Evolutionary conservation across 1,139 yeast genomes (phyloP), one percentile per base, ranked within the genome.

Genomic region (Debaryomycetaceae sp.): DNA sequence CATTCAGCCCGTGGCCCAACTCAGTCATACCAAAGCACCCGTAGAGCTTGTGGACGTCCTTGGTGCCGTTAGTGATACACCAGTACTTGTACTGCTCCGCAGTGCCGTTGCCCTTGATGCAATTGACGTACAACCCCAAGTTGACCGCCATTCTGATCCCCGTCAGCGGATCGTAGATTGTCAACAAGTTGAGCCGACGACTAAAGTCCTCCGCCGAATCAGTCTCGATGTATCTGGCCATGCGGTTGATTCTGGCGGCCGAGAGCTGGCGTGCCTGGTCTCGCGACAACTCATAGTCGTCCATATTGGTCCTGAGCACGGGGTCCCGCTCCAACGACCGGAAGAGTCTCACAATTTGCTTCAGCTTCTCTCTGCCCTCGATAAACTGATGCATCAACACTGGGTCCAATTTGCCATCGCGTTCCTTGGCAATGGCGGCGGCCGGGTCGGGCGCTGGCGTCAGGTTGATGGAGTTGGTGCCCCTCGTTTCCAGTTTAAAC

Each of bases 51-150:
- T 51, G 50, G 25, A 54, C 33, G 42, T 49, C 45, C 31, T 49
- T 45, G 3, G 89, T 83, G 32, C 88, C 89, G 43, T 77, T 63
- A 46, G 75, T 76, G 38, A 62, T 56, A 36, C 81, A 65, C 61
- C 61, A 56, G 47, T 46, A 56, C 25, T 41, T 40, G 47, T 50
- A 46, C 38, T 56, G 61, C 22, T 49, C 53, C 12, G 32, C 28
- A 26, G 61, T 52, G 34, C 61, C 61, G 42, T 51, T 53, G 38
- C 61, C 60, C 30, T 58, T 42, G 38, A 55, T 35, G 42, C 60
- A 55, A 10, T 56, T 51, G 28, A 52, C 43, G 38, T 56, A 56
- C 37, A 56, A 45, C 17, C 60, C 61, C 38, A 56, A 42, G 44
- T 55, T 54, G 34, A 56, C 53, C 23, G 57, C 53, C 26, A 56